phyloP scores from a whole-genome alignment of 2,329 filamentous ascomycete genomes.

The Aureobasidium mangrovei region DNA sequence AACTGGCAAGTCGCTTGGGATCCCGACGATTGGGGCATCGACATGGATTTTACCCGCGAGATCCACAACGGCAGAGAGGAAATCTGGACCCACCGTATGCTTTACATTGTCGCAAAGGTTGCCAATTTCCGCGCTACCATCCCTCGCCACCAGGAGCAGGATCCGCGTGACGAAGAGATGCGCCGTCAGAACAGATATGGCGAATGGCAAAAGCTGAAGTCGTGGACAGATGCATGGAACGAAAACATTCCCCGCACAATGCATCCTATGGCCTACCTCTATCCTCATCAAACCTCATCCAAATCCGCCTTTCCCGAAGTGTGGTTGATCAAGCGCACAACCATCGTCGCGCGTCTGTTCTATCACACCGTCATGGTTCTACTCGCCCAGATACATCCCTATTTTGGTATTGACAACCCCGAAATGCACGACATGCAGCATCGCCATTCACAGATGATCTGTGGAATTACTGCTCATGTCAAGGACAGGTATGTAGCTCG shows the following conservation, averaged over 20 bases:
- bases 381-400: constrained; percentile 69
- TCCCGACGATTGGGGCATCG: constrained; percentile 80
- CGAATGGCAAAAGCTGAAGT: constrained; percentile 73
- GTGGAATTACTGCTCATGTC: constrained; percentile 78
- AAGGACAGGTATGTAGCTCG: constrained; percentile 54
- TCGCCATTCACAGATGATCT: constrained; percentile 74
- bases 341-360: constrained; percentile 73
- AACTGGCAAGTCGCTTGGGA: constrained; percentile 85
- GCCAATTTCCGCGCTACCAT: constrained; percentile 72
- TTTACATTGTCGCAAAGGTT: constrained; percentile 82
- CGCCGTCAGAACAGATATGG: constrained; percentile 55
- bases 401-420: constrained; percentile 49
- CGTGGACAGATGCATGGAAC: constrained; percentile 78
- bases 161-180: constrained; percentile 54
- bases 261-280: constrained; percentile 73
- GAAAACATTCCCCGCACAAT: constrained; percentile 71
- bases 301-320: constrained; percentile 78
- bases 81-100: constrained; percentile 77
- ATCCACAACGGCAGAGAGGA: constrained; percentile 61
- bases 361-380: constrained; percentile 82
- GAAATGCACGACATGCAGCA: constrained; percentile 64
- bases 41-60: constrained; percentile 60
- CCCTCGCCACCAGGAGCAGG: constrained; percentile 51
- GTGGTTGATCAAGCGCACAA: constrained; percentile 77
- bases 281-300: constrained; percentile 55